A percentile compares a stretch with the other conserved stretches of the same genome.
Evolutionary conservation across 2,329 filamentous ascomycete species (phyloP).

Genomic region (Penicillium vulpinum): DNA sequence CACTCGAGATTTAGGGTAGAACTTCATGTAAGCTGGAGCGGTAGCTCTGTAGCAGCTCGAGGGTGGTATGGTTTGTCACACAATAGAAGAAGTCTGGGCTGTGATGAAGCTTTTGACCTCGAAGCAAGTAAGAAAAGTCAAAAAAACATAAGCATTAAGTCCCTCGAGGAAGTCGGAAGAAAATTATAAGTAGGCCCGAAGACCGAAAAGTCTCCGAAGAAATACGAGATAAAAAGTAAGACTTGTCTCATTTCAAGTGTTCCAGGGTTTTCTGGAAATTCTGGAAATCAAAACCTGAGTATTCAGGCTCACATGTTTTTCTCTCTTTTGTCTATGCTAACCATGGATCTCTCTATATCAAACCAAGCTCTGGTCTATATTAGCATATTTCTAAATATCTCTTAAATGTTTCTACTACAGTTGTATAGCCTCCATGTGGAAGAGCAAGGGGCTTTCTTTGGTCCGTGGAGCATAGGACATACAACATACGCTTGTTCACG

Average conservation of each 20-base stretch:
- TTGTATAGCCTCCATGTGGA: not conserved
- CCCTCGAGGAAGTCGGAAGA: not conserved
- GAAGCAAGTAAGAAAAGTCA: not conserved
- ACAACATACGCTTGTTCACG: not conserved
- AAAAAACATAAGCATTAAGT: not conserved
- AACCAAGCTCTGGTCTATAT: not conserved
- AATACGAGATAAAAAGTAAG: not conserved
- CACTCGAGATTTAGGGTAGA: constrained; percentile 22
- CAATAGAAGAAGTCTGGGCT: not conserved
- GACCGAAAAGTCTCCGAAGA: not conserved
- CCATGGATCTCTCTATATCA: not conserved
- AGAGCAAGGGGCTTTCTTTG: not conserved
- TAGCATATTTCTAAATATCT: too few relatives aligned
- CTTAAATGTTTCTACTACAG: too few relatives aligned
- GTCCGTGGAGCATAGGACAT: too few relatives aligned
- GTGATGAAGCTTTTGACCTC: not conserved
- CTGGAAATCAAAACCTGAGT: too few relatives aligned
- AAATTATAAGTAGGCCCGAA: not conserved
- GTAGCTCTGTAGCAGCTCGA: not conserved
- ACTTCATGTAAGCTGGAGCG: constrained; percentile 8
- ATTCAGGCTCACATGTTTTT: not conserved
- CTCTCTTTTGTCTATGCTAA: not conserved
- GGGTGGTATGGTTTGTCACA: not conserved
- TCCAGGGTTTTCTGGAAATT: too few relatives aligned
- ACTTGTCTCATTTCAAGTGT: too few relatives aligned